Base-by-base conservation (phyloP, 192 early-diverging fungal genomes). In the Coemansia brasiliensis region DNA sequence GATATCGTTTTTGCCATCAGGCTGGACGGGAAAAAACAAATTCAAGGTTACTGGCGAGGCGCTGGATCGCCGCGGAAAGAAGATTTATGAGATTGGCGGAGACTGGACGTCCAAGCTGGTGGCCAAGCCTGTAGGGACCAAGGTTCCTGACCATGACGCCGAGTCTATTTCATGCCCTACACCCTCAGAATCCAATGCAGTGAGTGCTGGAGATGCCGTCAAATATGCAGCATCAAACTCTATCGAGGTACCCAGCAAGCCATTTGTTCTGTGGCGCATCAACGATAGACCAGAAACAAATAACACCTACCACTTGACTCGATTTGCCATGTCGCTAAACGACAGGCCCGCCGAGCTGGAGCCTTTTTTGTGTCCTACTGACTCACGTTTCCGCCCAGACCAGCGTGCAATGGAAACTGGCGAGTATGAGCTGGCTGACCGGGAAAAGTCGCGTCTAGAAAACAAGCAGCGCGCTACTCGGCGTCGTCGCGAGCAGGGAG, bases 361-460 rank as follows among this genome's bases (percentile, higher is more conserved):
- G 51, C 63, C 70, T 15, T 81, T 75, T 57, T 61, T 95, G 39
- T 89, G 90, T 22, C 87, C 84, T 9, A 90, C 90, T 3, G 93
- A 95, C 63, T 92, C 88, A 17, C 83, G 93, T 42, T 83, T 92
- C 59, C 82, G 91, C 13, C 90, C 90, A 15, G 91, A 95, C 65
- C 93, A 95, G 75, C 69, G 85, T 3, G 90, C 90, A 0, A 90
- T 95, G 90, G 93, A 95, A 63, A 81, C 73, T 25, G 90, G 88
- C 11, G 79, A 86, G 52, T 95, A 90, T 63, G 88, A 93, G 50
- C n/a, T 81, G 7, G 91, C 93, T 9, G 85, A 85, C 46, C 65
- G 62, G 4, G 81, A 86, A 52, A 95, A 95, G 63, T 86, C 86
- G 16, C 61, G 83, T 1, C 66, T 92, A 17, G 91, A 95, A 69